Conservation (phyloP, 768 basidiomycete species). For the Coprinopsis strossmayeri region DNA sequence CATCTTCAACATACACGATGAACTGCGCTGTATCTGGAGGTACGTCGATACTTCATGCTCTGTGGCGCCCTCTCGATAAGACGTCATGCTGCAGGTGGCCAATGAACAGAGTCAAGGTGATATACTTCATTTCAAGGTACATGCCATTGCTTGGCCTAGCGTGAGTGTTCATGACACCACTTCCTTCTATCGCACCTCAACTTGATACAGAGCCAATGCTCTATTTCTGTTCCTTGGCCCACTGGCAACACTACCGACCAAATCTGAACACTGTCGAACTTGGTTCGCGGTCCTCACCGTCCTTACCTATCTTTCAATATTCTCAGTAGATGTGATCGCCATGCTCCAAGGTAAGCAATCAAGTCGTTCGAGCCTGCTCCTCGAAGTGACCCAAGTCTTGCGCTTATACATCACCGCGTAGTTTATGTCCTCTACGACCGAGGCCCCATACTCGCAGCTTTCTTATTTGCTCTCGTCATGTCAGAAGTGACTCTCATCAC, state of each 20-base stretch:
- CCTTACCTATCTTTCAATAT: not conserved
- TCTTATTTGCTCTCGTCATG: constrained; percentile 3
- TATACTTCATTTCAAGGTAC: constrained; percentile 3
- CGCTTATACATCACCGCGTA: not conserved
- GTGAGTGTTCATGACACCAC: not conserved
- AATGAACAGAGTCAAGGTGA: constrained; percentile 2
- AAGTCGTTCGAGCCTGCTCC: too few species aligned
- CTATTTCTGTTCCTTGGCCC: constrained; percentile 3
- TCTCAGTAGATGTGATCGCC: constrained; percentile 1
- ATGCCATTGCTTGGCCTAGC: not conserved
- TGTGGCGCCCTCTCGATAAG: too few species aligned
- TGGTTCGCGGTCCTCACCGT: constrained; percentile 1
- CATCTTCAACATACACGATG: constrained; percentile 12
- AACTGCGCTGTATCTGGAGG: constrained; percentile 4
- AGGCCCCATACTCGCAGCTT: not conserved
- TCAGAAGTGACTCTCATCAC: constrained; percentile 6
- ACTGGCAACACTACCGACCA: not conserved
- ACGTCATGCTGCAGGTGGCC: not conserved
- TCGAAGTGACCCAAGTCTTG: not conserved
- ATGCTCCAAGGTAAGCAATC: not conserved
- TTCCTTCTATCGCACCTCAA: too few species aligned
- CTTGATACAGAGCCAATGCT: not conserved
- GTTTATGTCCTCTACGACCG: constrained; percentile 7
- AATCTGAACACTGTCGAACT: not conserved
- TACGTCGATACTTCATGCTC: not conserved